Conservation (phyloP, 2,329 filamentous ascomycete genomes). For the Curvularia sp. region DNA sequence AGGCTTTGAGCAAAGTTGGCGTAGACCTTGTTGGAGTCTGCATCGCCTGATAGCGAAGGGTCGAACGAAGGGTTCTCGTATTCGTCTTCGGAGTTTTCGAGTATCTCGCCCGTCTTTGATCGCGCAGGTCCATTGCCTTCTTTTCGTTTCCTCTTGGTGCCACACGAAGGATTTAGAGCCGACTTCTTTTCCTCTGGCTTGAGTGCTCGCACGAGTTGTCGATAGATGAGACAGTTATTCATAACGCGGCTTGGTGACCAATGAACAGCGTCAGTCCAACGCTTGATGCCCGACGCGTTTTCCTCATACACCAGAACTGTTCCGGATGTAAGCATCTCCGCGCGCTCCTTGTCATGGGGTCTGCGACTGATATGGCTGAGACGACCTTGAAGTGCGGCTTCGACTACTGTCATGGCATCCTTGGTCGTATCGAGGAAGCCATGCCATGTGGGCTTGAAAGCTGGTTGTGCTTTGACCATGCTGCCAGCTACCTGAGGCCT, state of each 20-base stretch:
- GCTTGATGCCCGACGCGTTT: slow-evolving; percentile 86
- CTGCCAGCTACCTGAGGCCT: slow-evolving; percentile 38
- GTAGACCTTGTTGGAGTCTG: slow-evolving; percentile 45
- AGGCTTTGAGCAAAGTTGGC: slow-evolving; percentile 50
- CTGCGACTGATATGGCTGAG: slow-evolving; percentile 80
- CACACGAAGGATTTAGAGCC: slow-evolving; percentile 47
- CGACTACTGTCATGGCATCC: slow-evolving; percentile 81
- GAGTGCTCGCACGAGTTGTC: slow-evolving; percentile 65
- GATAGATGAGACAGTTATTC: slow-evolving; percentile 84
- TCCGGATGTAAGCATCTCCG: slow-evolving; percentile 79
- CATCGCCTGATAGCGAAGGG: slow-evolving; percentile 28
- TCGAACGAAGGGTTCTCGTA: slow-evolving; percentile 43
- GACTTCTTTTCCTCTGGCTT: slow-evolving; percentile 50
- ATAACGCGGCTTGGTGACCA: slow-evolving; percentile 91
- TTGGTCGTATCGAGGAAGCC: slow-evolving; percentile 73
- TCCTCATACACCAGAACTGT: slow-evolving; percentile 93
- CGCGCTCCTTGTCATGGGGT: slow-evolving; percentile 84
- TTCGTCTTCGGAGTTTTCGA: slow-evolving; percentile 44
- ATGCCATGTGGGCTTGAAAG: slow-evolving; percentile 69
- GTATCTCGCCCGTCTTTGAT: slow-evolving; percentile 41
- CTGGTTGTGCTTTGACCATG: slow-evolving; percentile 49
- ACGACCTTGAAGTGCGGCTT: slow-evolving; percentile 74
- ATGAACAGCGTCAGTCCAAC: slow-evolving; percentile 90
- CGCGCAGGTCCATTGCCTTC: slow-evolving; percentile 37
- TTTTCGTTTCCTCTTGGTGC: slow-evolving; percentile 49